Evolutionary conservation across 176 grass and related monocot species (phyloP).

Genomic region (Oryza glaberrima): DNA sequence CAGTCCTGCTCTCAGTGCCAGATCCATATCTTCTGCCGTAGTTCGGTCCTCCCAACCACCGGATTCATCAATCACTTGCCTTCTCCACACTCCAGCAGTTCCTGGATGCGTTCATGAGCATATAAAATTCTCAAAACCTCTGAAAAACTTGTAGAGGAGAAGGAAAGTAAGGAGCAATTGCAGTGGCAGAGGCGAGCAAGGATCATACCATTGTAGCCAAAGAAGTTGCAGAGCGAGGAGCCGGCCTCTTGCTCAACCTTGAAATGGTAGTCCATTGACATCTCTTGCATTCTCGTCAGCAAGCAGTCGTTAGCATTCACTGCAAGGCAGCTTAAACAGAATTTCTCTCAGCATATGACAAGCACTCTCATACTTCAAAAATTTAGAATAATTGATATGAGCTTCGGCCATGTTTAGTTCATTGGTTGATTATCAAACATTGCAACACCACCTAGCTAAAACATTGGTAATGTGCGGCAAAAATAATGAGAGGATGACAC

Average conservation of each 20-base stretch:
- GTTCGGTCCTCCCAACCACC: constrained; percentile 67
- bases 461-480: too few species aligned
- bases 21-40: constrained; percentile 80
- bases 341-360: constrained; percentile 29
- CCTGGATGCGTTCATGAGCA: constrained; percentile 36
- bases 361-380: not conserved
- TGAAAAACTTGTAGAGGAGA: not conserved
- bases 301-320: constrained; percentile 88
- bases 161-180: not conserved
- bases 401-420: too few species aligned
- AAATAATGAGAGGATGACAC: too few species aligned
- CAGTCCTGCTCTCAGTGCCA: constrained; percentile 65
- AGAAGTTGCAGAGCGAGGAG: constrained; percentile 65
- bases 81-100: constrained; percentile 72
- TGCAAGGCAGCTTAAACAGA: constrained; percentile 56
- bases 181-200: not conserved
- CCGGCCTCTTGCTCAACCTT: constrained; percentile 86
- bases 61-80: constrained; percentile 42
- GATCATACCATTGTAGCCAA: constrained; percentile 65
- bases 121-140: not conserved
- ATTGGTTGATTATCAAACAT: too few species aligned
- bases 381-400: not conserved
- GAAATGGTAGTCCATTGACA: constrained; percentile 85
- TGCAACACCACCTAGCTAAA: too few species aligned
- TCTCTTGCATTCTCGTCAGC: constrained; percentile 88